phyloP scores from a whole-genome alignment of 1,284 basidiomycete genomes.

The Puccinia triticina region DNA sequence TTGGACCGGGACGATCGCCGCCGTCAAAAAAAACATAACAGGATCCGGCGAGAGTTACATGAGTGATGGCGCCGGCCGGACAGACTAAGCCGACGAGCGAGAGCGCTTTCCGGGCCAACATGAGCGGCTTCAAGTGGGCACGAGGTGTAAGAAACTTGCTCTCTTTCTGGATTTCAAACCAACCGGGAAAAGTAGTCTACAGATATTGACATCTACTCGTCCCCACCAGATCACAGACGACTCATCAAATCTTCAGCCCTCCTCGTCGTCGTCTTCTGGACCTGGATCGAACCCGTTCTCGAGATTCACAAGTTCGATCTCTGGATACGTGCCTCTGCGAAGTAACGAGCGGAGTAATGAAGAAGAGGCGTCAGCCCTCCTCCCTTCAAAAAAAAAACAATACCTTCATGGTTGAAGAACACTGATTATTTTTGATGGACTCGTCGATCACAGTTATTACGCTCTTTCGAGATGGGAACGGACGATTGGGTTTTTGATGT shows the following conservation, averaged over 20 bases:
- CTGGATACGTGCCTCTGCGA: conserved; percentile 82
- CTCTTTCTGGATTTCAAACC: not conserved
- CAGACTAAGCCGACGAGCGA: not conserved
- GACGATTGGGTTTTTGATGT: conserved; percentile 93
- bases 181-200: not conserved
- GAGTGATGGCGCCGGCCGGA: not conserved
- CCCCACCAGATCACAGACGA: not conserved
- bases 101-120: conserved; percentile 7
- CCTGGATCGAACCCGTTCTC: conserved; percentile 65
- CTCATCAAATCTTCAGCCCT: not conserved
- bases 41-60: not conserved
- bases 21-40: too few relatives aligned
- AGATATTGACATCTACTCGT: not conserved
- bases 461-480: conserved; percentile 87
- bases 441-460: conserved; percentile 63
- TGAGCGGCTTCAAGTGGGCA: conserved; percentile 42
- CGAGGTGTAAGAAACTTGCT: not conserved
- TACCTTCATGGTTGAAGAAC: not conserved
- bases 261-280: not conserved
- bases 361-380: conserved; percentile 78
- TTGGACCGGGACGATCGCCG: too few relatives aligned
- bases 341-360: conserved; percentile 83
- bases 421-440: not conserved
- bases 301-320: conserved; percentile 62
- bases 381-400: not conserved